phyloP scores from a whole-genome alignment of 2,329 filamentous ascomycete genomes.

The Phialocephala subalpina region DNA sequence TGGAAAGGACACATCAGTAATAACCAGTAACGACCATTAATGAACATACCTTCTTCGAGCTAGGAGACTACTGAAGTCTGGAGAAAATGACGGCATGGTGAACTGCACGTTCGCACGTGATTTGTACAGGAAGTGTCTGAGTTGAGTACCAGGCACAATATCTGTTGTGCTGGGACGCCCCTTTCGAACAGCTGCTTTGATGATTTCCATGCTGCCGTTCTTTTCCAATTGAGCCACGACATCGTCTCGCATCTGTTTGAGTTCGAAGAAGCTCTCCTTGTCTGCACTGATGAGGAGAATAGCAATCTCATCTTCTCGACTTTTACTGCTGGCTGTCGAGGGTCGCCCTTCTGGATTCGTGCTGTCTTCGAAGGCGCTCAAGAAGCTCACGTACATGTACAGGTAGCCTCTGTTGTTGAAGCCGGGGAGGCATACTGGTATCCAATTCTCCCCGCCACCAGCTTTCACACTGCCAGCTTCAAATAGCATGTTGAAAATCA shows the following conservation, averaged over 20 bases:
- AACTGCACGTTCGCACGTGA: constrained; percentile 95
- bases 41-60: constrained; percentile 65
- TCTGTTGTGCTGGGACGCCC: constrained; percentile 78
- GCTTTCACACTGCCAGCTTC: constrained; percentile 92
- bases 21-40: neutral
- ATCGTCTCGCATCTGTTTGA: constrained; percentile 76
- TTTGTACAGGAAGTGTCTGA: constrained; percentile 96
- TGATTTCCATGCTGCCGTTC: constrained; percentile 77
- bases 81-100: constrained; percentile 83
- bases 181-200: constrained; percentile 73
- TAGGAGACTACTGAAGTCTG: constrained; percentile 68
- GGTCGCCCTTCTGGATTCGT: constrained; percentile 53
- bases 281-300: constrained; percentile 92
- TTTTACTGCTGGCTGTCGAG: constrained; percentile 73
- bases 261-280: constrained; percentile 90
- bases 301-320: constrained; percentile 81
- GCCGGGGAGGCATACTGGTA: constrained; percentile 91
- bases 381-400: constrained; percentile 99
- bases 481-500: constrained; percentile 99
- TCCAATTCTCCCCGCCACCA: constrained; percentile 96
- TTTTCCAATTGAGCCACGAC: constrained; percentile 75
- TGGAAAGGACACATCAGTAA: neutral
- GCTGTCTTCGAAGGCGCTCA: constrained; percentile 66
- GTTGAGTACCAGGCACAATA: constrained; percentile 79
- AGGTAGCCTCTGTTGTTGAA: constrained; percentile 98